These are phyloP conservation scores for Fistulinella cinereoalba DNA, from an alignment of 1,284 basidiomycete species.

Conservation along the genomic window DNA sequence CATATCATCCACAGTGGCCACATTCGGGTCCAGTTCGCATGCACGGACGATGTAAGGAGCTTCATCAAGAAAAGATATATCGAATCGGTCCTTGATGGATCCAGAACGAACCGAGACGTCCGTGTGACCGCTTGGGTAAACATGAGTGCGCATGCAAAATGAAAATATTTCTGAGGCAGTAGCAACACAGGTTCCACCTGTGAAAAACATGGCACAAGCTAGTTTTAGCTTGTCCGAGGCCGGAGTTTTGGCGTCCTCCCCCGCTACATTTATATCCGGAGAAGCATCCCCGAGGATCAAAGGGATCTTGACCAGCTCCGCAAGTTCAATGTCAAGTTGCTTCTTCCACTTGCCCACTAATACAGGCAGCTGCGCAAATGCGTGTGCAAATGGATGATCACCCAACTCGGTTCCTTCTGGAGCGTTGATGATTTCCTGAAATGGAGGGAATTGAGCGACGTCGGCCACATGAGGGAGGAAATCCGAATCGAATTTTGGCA, in stretches of 20 bases:
- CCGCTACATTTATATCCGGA: not conserved
- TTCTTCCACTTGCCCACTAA: constrained; percentile 13
- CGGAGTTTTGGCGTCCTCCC: not conserved
- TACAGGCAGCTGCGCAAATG: constrained; percentile 11
- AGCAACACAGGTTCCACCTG: not conserved
- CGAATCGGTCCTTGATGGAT: not conserved
- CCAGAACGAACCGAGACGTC: not conserved
- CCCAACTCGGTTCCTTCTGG: constrained; percentile 4
- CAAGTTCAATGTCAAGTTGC: constrained; percentile 7
- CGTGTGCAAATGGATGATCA: constrained; percentile 4
- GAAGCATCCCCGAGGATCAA: not conserved
- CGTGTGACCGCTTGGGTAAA: not conserved
- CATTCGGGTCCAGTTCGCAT: constrained; percentile 13
- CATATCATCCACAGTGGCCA: constrained; percentile 15
- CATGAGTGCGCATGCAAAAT: not conserved
- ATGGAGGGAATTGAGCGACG: constrained; percentile 11
- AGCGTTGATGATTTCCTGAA: constrained; percentile 9
- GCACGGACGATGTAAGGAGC: constrained; percentile 9
- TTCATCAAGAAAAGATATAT: not conserved
- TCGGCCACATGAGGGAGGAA: constrained; percentile 15
- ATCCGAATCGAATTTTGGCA: constrained; percentile 3
- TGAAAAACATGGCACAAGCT: constrained; percentile 9
- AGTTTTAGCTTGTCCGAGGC: constrained; percentile 1
- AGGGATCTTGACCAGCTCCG: constrained; percentile 8
- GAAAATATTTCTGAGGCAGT: constrained; percentile 1